A percentile compares a stretch with the other conserved stretches of the same genome.
These are phyloP conservation scores for Skeletonema menzelii DNA, from an alignment of 108 stramenopile genomes.

Conservation along the genomic window DNA sequence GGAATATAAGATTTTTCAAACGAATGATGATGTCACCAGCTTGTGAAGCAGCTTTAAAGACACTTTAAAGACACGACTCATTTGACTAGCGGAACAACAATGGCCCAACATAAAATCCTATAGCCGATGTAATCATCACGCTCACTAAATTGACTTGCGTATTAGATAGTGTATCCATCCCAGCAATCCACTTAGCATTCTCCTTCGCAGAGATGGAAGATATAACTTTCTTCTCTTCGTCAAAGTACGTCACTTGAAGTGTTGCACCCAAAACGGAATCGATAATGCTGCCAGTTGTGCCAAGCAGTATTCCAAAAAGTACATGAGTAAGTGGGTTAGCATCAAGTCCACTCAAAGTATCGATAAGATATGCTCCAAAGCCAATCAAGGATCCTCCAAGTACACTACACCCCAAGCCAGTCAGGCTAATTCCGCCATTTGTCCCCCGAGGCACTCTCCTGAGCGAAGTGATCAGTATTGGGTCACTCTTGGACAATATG, in stretches of 20 bases:
- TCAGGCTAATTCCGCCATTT: constrained; percentile 76
- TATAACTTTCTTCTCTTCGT: constrained; percentile 58
- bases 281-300: constrained; percentile 63
- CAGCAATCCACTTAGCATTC: constrained; percentile 38
- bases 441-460: constrained; percentile 72
- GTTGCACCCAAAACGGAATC: constrained; percentile 85
- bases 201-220: constrained; percentile 34
- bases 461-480: constrained; percentile 66
- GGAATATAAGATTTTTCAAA: too few relatives aligned
- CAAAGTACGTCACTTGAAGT: constrained; percentile 67
- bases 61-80: neutral
- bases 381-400: constrained; percentile 75
- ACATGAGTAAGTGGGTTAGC: constrained; percentile 29
- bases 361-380: constrained; percentile 49
- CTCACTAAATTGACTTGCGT: constrained; percentile 83
- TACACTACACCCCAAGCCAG: constrained; percentile 60
- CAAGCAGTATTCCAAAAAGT: constrained; percentile 53
- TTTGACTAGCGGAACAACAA: constrained; percentile 9
- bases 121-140: constrained; percentile 51
- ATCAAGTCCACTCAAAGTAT: constrained; percentile 18
- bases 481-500: constrained; percentile 55
- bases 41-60: neutral
- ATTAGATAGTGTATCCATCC: constrained; percentile 64
- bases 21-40: too few relatives aligned
- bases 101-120: constrained; percentile 63